Percentiles rank a stretch among this genome's conserved stretches.
phyloP scores from a whole-genome alignment of 805 yeast genomes.

The Pichia deserticola region DNA sequence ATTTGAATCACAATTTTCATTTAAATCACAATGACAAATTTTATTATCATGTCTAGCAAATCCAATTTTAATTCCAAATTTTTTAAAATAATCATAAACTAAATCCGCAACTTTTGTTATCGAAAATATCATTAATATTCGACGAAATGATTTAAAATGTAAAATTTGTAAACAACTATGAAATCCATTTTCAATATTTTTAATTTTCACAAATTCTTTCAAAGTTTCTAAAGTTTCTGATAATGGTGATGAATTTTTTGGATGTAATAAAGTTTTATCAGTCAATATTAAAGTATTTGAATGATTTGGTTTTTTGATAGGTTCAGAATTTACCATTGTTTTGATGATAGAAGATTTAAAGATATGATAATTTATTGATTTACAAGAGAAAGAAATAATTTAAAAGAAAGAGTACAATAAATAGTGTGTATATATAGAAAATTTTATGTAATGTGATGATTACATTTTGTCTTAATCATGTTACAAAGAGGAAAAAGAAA shows the following conservation, averaged over 20 bases:
- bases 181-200: not conserved
- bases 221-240: constrained; percentile 14
- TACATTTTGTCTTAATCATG: too few relatives aligned
- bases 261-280: constrained; percentile 16
- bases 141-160: constrained; percentile 20
- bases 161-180: constrained; percentile 5
- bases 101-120: constrained; percentile 10
- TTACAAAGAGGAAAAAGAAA: too few relatives aligned
- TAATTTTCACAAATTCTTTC: not conserved
- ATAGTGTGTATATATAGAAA: too few relatives aligned
- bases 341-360: too few relatives aligned
- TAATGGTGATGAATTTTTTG: constrained; percentile 14
- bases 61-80: constrained; percentile 16
- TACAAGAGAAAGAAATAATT: too few relatives aligned
- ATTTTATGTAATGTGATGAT: too few relatives aligned
- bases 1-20: not conserved
- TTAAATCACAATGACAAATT: not conserved
- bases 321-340: too few relatives aligned
- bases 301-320: constrained; percentile 2
- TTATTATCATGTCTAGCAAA: constrained; percentile 18
- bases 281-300: constrained; percentile 27
- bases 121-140: constrained; percentile 23
- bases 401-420: too few relatives aligned
- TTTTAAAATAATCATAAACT: constrained; percentile 12
- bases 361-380: too few relatives aligned